A percentile compares a stretch with the other conserved stretches of the same genome.
phyloP scores from a whole-genome alignment of 2,329 filamentous ascomycete genomes.

The Beauveria varroae region DNA sequence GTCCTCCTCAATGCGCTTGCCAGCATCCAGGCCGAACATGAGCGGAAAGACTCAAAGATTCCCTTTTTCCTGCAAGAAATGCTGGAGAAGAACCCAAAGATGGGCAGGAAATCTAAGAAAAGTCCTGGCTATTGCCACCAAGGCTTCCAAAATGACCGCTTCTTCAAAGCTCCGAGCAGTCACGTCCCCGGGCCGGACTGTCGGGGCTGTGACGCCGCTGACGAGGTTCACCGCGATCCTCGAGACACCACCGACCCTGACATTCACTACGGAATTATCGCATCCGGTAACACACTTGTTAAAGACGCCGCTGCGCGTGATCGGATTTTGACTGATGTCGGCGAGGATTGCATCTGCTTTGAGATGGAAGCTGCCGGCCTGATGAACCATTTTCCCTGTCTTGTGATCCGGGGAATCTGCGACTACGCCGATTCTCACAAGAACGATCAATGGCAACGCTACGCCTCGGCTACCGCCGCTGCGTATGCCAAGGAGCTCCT shows the following conservation, averaged over 20 bases:
- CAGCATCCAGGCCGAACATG: too few relatives aligned
- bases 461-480: conserved; percentile 17
- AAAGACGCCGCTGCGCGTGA: conserved; percentile 14
- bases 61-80: too few relatives aligned
- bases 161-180: conserved; percentile 4
- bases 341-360: conserved; percentile 16
- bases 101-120: not conserved
- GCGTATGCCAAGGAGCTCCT: conserved; percentile 16
- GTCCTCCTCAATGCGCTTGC: too few relatives aligned
- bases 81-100: too few relatives aligned
- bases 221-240: not conserved
- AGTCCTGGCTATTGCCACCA: conserved; percentile 12
- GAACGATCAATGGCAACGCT: conserved; percentile 19
- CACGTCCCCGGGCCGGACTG: conserved; percentile 12
- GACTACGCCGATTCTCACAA: conserved; percentile 25
- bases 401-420: conserved; percentile 27
- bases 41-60: too few relatives aligned
- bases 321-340: not conserved
- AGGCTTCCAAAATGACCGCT: conserved; percentile 12
- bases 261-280: conserved; percentile 19
- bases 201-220: not conserved
- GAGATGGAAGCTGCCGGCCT: conserved; percentile 21
- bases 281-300: conserved; percentile 18
- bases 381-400: conserved; percentile 13
- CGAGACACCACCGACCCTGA: conserved; percentile 7